phyloP scores from a whole-genome alignment of 306 rosid genomes.

The Elaeagnus macrophylla region DNA sequence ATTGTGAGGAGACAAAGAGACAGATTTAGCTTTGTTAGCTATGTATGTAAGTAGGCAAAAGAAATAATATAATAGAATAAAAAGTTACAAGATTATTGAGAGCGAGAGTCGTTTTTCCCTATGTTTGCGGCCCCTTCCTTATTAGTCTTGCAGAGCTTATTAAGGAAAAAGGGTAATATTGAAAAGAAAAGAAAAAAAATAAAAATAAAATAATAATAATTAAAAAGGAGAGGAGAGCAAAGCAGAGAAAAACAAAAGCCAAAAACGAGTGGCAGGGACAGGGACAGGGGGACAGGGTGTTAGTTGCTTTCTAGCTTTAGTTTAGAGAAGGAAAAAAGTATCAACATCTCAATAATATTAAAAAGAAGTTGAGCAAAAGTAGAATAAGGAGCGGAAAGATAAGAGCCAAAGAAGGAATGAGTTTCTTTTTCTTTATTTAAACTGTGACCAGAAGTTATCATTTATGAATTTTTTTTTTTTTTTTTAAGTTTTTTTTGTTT shows the following conservation, averaged over 20 bases:
- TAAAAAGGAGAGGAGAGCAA: too few relatives aligned
- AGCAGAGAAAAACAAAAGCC: neutral
- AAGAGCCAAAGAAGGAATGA: too few relatives aligned
- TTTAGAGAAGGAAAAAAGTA: neutral
- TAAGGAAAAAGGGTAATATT: too few relatives aligned
- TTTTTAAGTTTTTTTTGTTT: too few relatives aligned
- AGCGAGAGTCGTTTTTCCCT: constrained; percentile 2
- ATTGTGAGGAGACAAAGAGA: constrained; percentile 1
- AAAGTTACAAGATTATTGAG: neutral
- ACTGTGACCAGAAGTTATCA: too few relatives aligned
- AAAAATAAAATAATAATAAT: too few relatives aligned
- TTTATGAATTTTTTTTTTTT: too few relatives aligned
- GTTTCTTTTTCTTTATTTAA: too few relatives aligned
- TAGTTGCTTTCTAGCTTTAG: constrained; percentile 20
- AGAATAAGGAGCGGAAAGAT: neutral
- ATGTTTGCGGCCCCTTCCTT: too few relatives aligned
- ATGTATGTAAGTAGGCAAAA: neutral
- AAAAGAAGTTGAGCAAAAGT: constrained; percentile 10
- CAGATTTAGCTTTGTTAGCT: neutral
- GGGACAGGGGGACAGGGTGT: constrained; percentile 32
- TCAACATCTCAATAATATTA: neutral
- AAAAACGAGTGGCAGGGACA: constrained; percentile 34
- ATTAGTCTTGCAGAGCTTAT: too few relatives aligned
- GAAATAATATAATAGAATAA: neutral
- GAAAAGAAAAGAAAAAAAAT: too few relatives aligned